Conservation (phyloP, 805 yeast genomes). For the Candida germanica region DNA sequence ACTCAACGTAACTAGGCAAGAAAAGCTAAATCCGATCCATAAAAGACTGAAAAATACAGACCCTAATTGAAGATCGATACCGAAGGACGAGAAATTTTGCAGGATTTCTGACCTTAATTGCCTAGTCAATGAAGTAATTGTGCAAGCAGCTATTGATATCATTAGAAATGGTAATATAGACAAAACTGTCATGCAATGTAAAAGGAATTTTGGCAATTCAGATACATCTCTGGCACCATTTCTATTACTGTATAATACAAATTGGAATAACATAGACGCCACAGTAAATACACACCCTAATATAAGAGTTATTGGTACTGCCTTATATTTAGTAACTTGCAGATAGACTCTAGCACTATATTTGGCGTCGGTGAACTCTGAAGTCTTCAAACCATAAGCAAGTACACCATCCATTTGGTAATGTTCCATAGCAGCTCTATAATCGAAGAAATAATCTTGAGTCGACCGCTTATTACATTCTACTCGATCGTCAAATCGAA, state of each 20-base stretch:
- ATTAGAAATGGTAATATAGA: conserved; percentile 23
- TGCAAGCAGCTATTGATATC: conserved; percentile 26
- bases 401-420: conserved; percentile 43
- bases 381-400: conserved; percentile 33
- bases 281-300: conserved; percentile 27
- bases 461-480: conserved; percentile 16
- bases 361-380: background rate
- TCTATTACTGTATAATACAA: conserved; percentile 37
- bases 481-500: conserved; percentile 19
- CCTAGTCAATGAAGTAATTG: conserved; percentile 25
- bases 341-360: conserved; percentile 13
- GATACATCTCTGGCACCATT: conserved; percentile 27
- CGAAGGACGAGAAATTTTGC: conserved; percentile 42
- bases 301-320: conserved; percentile 27
- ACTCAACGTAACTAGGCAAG: conserved; percentile 23
- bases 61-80: conserved; percentile 45
- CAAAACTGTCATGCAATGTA: conserved; percentile 35
- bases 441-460: conserved; percentile 39
- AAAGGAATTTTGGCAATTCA: conserved; percentile 24
- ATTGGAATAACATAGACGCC: conserved; percentile 24
- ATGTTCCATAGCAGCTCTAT: conserved; percentile 35
- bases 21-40: conserved; percentile 33
- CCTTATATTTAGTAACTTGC: conserved; percentile 16
- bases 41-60: conserved; percentile 36
- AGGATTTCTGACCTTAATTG: conserved; percentile 23